Base-by-base conservation (phyloP, 805 yeast species). In the Lipomyces japonicus region DNA sequence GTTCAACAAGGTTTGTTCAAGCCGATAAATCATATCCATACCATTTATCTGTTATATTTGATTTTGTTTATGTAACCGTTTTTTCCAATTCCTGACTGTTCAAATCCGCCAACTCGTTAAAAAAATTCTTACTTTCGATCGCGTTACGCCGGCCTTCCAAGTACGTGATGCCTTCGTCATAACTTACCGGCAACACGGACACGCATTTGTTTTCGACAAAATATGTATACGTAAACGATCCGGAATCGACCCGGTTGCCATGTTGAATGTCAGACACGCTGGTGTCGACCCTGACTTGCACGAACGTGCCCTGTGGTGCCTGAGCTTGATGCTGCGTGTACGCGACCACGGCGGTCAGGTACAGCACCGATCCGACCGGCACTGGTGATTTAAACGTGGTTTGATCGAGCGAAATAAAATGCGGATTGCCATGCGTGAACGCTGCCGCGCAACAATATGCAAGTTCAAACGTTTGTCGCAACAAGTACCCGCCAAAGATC, bases 401-500 rank as follows among this genome's bases (percentile, higher is more conserved):
- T 21, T 93, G 84, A 66, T 90, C 97, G 59, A 90, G 75, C 1
- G 95, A 84, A 9, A 88, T 86, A 60, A 90, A 90, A 65, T 96
- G 75, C 38, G 97, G 96, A 53, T 84, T 80, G 14, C 91, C 81
- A 58, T 81, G 81, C 1, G 96, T 74, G 63, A 90, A 88, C 1
- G 95, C 86, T 4, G 95, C 95, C 5, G 95, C 88, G 16, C 91
- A 80, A 69, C 95, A 88, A 65, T 89, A 90, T 1, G 96, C 97
- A 62, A 90, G 77, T 67, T 90, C 97, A 66, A 90, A 90, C 2
- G 95, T 81, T 69, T 89, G 95, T 68, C 96, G 80, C 74, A 90
- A 77, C 63, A 90, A 72, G 63, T 90, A 90, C 25, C 97, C 97
- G 61, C 97, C 97, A 68, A 90, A 90, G 40, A 90, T 86, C 87